A percentile compares a stretch with the other conserved stretches of the same genome.
These are phyloP conservation scores for Penicillium fimorum DNA, from an alignment of 495 filamentous ascomycete species.

Conservation along the genomic window DNA sequence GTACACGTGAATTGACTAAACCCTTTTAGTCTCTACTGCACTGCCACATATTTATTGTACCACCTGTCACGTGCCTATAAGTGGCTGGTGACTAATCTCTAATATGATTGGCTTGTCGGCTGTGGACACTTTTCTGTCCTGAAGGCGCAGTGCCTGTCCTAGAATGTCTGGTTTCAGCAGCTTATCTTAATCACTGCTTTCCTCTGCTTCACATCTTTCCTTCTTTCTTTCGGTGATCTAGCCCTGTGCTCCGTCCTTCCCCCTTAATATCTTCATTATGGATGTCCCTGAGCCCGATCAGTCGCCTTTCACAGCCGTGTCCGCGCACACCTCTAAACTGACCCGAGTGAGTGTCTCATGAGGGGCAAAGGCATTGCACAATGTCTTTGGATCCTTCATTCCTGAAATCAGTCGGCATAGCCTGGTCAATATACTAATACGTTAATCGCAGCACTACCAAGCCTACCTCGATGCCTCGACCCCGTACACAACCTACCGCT, in stretches of 20 bases:
- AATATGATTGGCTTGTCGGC: slow-evolving; percentile 26
- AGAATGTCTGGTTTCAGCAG: slow-evolving; percentile 33
- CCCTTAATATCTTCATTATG: slow-evolving; percentile 50
- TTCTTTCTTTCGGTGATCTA: slow-evolving; percentile 15
- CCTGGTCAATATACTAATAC: slow-evolving; percentile 15
- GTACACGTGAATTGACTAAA: slow-evolving; percentile 22
- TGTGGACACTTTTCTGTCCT: slow-evolving; percentile 44
- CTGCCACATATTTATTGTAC: slow-evolving; percentile 11
- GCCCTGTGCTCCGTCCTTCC: not conserved
- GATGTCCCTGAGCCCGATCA: slow-evolving; percentile 76
- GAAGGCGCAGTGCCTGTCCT: slow-evolving; percentile 26
- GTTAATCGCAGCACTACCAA: slow-evolving; percentile 76
- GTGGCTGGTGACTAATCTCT: slow-evolving; percentile 17
- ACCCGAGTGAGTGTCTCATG: slow-evolving; percentile 56
- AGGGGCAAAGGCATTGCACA: slow-evolving; percentile 16
- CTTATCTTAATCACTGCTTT: slow-evolving; percentile 22
- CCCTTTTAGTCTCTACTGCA: slow-evolving; percentile 1
- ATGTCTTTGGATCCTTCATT: slow-evolving; percentile 12
- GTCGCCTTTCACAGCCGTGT: slow-evolving; percentile 81
- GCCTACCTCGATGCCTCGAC: slow-evolving; percentile 88
- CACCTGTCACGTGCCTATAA: slow-evolving; percentile 17
- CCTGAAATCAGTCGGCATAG: not conserved
- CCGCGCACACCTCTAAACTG: slow-evolving; percentile 74
- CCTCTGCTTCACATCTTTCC: slow-evolving; percentile 12
- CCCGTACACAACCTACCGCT: slow-evolving; percentile 83